Evolutionary conservation across 805 yeast genomes (phyloP), one percentile per base, ranked within the genome.

Genomic region (Monosporozyma servazzii): DNA sequence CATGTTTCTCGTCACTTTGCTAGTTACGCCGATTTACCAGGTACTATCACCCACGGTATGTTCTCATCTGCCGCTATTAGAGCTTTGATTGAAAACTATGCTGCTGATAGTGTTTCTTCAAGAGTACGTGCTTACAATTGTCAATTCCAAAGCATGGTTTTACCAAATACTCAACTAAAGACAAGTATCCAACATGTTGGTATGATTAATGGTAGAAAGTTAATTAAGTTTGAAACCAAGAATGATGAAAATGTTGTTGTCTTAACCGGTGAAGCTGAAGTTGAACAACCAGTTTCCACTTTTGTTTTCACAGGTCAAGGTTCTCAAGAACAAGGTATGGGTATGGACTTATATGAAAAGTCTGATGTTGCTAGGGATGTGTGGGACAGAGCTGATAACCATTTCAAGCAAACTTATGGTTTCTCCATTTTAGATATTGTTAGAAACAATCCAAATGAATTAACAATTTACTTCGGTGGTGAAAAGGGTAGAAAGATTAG

Each of bases 241-340:
- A 89, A 89, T 71, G 80, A 80, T 59, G 88, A 84, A 63, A 84
- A 91, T 53, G 90, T 81, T 53, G 79, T 78, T 54, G 99, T 93
- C 20, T 77, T 93, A 62, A 70, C 78, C 50, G 99, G 98, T 74
- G 96, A 88, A 75, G 99, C 99, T 51, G 99, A 93, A 75, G 90
- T 95, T 64, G 98, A 93, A 63, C 99, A 93, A 75, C 99, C 99
- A 33, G 86, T 84, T 50, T 87, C 98, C 44, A 86, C 99, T 20
- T 93, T 87, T 69, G 96, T 93, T 53, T 93, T 95, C 75, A 93
- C 99, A 58, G 99, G 99, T 68, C 99, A 93, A 78, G 99, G 99
- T 71, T 91, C 99, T 54, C 99, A 93, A 74, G 99, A 95, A 72
- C 99, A 95, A 76, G 97, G 97, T 70, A 93, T 93, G 99, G 99